A percentile compares a stretch with the other conserved stretches of the same genome.
Evolutionary conservation across 2,329 filamentous ascomycete species (phyloP).

Genomic region (Fonsecaea pedrosoi): DNA sequence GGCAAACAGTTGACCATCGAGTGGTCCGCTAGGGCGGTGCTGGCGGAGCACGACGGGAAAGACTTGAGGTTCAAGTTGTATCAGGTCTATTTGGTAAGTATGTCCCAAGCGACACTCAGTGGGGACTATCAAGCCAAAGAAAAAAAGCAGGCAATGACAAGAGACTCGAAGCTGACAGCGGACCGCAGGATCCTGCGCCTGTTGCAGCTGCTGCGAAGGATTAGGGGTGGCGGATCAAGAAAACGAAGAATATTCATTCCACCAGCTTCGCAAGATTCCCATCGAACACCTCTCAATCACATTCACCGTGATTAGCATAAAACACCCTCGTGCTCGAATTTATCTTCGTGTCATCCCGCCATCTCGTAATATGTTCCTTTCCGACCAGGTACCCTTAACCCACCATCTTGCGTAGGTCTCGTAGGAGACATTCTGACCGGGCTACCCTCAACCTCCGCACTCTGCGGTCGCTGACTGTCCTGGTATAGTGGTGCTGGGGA

Average conservation of each 20-base stretch:
- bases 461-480: constrained; percentile 25
- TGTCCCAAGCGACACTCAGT: not conserved
- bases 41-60: constrained; percentile 36
- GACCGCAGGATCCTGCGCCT: constrained; percentile 22
- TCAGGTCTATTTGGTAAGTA: constrained; percentile 42
- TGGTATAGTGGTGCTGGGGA: constrained; percentile 27
- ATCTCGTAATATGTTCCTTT: constrained; percentile 36
- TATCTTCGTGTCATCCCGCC: constrained; percentile 20
- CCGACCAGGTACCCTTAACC: constrained; percentile 27
- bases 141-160: not conserved
- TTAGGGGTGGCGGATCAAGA: not conserved
- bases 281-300: not conserved
- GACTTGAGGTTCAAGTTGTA: constrained; percentile 41
- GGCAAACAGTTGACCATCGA: constrained; percentile 56
- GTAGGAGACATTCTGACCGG: constrained; percentile 24
- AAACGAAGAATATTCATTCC: not conserved
- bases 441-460: constrained; percentile 34
- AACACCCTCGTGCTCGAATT: too few relatives aligned
- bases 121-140: too few relatives aligned
- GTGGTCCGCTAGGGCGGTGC: constrained; percentile 57
- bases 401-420: constrained; percentile 29
- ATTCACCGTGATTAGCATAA: not conserved
- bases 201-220: constrained; percentile 22
- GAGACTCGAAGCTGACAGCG: constrained; percentile 11
- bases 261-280: not conserved